Base-by-base conservation (phyloP, 306 rosid species). In the Boehmeria nivea region DNA sequence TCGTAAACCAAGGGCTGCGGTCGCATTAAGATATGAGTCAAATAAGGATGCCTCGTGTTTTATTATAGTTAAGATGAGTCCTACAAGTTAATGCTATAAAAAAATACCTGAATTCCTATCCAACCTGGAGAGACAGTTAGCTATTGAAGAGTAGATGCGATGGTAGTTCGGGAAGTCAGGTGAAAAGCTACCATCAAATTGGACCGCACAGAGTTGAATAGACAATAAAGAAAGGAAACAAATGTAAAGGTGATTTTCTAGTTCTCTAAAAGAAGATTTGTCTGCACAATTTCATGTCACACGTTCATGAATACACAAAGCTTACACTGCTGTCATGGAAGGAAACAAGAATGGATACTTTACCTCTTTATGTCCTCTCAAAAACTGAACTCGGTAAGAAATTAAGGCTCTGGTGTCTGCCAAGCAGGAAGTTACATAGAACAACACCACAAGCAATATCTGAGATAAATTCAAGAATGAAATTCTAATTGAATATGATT, bases 121-220 rank as follows among this genome's bases (percentile, higher is more conserved):
- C 57, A 61, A 66, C 65, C 65, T 61, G 61, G 72, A 43, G 69
- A 61, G 86, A 72, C 82, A 66, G 81, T 74, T 87, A 79, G 84
- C 61, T 74, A 43, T 68, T 76, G 95, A 87, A 79, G 79, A 72
- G 86, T 81, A 70, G 88, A 81, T 76, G 93, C 60, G 33, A 56
- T 59, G 52, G 73, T 75, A 66, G 74, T 43, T 42, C 38, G 63
- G 75, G 70, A 70, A 57, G 53, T 68, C 59, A 44, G 64, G 56
- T 81, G 72, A 61, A 75, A n/a, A n/a, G n/a, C n/a, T 59, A 57
- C 40, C 60, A 57, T 51, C 46, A 43, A 47, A 62, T 54, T 26
- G 73, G 44, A 24, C 66, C 60, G 59, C 48, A 69, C 59, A 72
- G 66, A 51, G 18, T 26, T 17, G 49, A 27, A 57, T 46, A 36